Conservation (phyloP, 768 basidiomycete genomes). For the Roridomyces roridus region DNA sequence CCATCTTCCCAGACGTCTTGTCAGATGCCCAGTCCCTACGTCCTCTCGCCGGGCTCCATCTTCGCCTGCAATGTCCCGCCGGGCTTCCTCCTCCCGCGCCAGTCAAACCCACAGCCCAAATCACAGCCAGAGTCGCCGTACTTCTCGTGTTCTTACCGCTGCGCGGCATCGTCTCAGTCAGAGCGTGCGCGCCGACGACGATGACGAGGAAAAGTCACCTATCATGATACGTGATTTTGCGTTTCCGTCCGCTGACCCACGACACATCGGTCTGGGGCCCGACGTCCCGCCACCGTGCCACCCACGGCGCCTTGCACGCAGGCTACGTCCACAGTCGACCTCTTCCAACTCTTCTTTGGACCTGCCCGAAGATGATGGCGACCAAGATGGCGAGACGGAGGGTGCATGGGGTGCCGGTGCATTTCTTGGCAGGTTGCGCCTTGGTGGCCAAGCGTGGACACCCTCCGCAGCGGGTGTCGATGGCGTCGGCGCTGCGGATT, state of each 20-base stretch:
- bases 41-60: constrained; percentile 66
- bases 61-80: constrained; percentile 60
- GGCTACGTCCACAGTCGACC: constrained; percentile 26
- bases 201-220: constrained; percentile 11
- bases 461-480: neutral
- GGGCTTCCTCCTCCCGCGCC: constrained; percentile 39
- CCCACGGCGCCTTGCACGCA: constrained; percentile 38
- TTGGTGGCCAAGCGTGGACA: constrained; percentile 8
- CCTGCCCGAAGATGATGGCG: constrained; percentile 24
- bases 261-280: constrained; percentile 46
- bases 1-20: constrained; percentile 30
- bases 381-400: constrained; percentile 10
- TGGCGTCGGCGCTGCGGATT: constrained; percentile 17
- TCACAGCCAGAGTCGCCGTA: neutral
- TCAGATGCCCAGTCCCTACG: constrained; percentile 38
- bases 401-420: constrained; percentile 14
- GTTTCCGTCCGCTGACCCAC: constrained; percentile 36
- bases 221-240: constrained; percentile 54
- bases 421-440: constrained; percentile 8
- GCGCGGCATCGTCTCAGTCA: constrained; percentile 18
- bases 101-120: neutral
- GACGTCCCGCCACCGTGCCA: constrained; percentile 47
- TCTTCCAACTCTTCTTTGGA: neutral
- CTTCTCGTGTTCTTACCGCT: constrained; percentile 5
- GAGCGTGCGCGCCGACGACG: constrained; percentile 18